Base-by-base conservation (phyloP, 148 eudicot genomes). In the Vaccinium darrowii region DNA sequence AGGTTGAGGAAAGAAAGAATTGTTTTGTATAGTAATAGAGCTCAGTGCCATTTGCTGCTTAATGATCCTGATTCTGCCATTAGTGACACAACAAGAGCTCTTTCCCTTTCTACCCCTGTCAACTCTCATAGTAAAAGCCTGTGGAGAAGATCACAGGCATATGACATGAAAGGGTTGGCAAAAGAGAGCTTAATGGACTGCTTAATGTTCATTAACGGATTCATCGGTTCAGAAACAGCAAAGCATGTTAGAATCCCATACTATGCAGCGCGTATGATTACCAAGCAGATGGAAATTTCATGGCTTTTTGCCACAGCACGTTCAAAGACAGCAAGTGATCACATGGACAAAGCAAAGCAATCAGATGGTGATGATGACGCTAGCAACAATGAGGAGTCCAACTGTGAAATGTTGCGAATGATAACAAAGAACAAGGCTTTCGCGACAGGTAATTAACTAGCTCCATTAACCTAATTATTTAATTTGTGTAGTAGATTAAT, bases 61-160 rank as follows among this genome's bases (percentile, higher is more conserved):
- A 88, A 89, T 79, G 89, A 91, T 18, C 74, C 87, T 2, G 91
- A 94, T 84, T 76, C 63, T 39, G 93, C 94, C 69, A 92, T 96
- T 57, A 92, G 96, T 77, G 98, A 96, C 84, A 82, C 96, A 82
- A 96, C 97, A 9, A 86, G 87, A 81, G 98, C 98, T 71, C 90
- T 94, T 79, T 91, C 91, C 57, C 87, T 96, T 81, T 89, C 92
- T 21, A 83, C 78, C 51, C 93, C 91, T 67, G 78, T 87, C 27
- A 91, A 92, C 27, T 91, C 92, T 73, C 98, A 96, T 84, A 43
- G 89, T 67, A 96, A 91, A 85, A 94, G 98, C 84, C 89, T 94
- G 8, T 96, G 98, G 98, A 94, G 95, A 63, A 92, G 98, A 84
- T 92, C 98, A 83, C 98, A 94, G 87, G 98, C 98, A 62, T 96